Evolutionary conservation across 257 asterid genomes (phyloP), one percentile per base, ranked within the genome.

Genomic region (Oldenlandia corymbosa): DNA sequence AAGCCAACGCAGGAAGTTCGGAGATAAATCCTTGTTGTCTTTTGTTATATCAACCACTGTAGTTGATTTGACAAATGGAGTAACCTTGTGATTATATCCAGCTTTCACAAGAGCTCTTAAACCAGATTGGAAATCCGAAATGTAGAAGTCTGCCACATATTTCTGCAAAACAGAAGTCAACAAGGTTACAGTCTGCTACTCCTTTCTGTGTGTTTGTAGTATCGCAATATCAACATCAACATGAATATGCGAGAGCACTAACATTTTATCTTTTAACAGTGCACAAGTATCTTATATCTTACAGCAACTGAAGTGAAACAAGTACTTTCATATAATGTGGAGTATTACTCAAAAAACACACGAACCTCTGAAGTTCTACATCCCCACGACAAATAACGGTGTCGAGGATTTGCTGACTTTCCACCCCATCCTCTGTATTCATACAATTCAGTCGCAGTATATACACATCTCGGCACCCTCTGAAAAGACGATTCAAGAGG

Each of bases 401-500:
- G 99, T 30, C 74, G 80, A 51, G 84, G 71, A 66, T 76, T 76
- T 37, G 93, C 84, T 39, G 95, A 84, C 71, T 76, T 88, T 49
- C 88, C 90, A 16, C 89, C 83, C 76, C 88, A 90, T 13, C 96
- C 90, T 69, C 84, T 71, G 81, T 86, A 88, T 59, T 94, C 96
- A 48, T 80, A 81, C 80, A 94, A 76, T 66, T 90, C 99, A 2
- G 97, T 83, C 65, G 99, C 84, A 34, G 70, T 87, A 65, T 80
- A 90, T 20, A 94, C 88, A 66, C 99, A 90, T 81, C 99, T 84
- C 50, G 86, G 80, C 52, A 81, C 75, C 81, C 76, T 79, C 80
- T 87, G 96, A 71, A 85, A 93, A 48, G 99, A 90, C 36, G 99
- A 81, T 72, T 90, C 97, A 60, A 93, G 97, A 41, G 99, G 95